These are phyloP conservation scores for Areca catechu DNA, from an alignment of 176 grass and related monocot species.

Conservation along the genomic window DNA sequence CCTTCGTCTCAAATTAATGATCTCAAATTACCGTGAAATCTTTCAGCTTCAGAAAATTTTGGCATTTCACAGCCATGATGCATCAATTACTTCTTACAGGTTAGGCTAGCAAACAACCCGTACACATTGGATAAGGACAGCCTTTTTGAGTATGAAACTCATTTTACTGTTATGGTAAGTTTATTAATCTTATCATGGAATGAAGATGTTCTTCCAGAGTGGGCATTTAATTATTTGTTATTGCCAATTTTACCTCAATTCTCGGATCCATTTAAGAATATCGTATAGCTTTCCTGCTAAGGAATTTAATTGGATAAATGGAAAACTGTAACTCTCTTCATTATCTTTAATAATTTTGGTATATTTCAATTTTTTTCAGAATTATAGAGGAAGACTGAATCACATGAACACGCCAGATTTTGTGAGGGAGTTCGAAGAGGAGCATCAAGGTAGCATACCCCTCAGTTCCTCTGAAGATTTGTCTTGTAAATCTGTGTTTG, in stretches of 20 bases:
- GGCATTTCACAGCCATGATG: slow-evolving; percentile 12
- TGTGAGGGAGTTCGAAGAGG: slow-evolving; percentile 76
- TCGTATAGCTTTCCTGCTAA: no score
- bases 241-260: no score
- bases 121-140: slow-evolving; percentile 89
- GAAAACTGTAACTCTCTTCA: no score
- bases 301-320: no score
- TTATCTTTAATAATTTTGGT: no score
- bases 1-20: background rate
- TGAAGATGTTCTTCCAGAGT: background rate
- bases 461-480: background rate
- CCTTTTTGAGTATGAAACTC: slow-evolving; percentile 95
- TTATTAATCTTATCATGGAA: slow-evolving; percentile 4
- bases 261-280: no score
- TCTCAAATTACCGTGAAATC: background rate
- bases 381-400: slow-evolving; percentile 75
- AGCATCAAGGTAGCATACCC: slow-evolving; percentile 63
- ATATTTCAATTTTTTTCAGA: slow-evolving; percentile 32
- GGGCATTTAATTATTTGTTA: slow-evolving; percentile 5
- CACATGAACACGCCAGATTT: slow-evolving; percentile 92
- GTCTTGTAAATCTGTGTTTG: background rate
- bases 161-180: slow-evolving; percentile 97
- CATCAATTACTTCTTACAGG: slow-evolving; percentile 44
- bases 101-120: slow-evolving; percentile 79
- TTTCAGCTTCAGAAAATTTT: slow-evolving; percentile 13